These are phyloP conservation scores for Aspergillus eucalypticola DNA, from an alignment of 2,329 filamentous ascomycete species.

Conservation along the genomic window DNA sequence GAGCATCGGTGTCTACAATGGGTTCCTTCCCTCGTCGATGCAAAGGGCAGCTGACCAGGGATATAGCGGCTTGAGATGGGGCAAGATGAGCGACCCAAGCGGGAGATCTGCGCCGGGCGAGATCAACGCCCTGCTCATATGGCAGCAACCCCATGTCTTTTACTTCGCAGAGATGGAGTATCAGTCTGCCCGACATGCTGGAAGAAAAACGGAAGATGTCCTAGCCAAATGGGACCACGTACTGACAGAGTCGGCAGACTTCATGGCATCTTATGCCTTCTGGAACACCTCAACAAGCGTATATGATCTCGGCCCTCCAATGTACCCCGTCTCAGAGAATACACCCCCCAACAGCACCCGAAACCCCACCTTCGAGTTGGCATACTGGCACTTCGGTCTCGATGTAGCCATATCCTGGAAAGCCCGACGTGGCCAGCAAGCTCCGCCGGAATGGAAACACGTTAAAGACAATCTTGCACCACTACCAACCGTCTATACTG, in stretches of 20 bases:
- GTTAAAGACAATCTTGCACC: conserved; percentile 57
- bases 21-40: conserved; percentile 46
- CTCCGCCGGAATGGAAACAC: conserved; percentile 50
- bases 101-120: conserved; percentile 59
- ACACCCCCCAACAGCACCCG: conserved; percentile 58
- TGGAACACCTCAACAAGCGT: conserved; percentile 53
- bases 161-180: conserved; percentile 62
- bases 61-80: conserved; percentile 49
- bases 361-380: conserved; percentile 61
- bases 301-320: conserved; percentile 57
- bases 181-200: conserved; percentile 43
- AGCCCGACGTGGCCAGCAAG: conserved; percentile 45
- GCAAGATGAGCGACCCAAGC: conserved; percentile 60
- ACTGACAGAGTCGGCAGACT: conserved; percentile 56
- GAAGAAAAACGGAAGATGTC: neutral
- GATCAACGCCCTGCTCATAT: conserved; percentile 62
- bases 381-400: conserved; percentile 64
- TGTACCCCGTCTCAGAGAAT: conserved; percentile 59
- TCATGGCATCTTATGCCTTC: conserved; percentile 61
- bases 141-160: conserved; percentile 64
- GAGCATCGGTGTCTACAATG: conserved; percentile 38
- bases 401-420: conserved; percentile 58
- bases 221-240: conserved; percentile 57
- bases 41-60: conserved; percentile 39
- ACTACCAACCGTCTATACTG: conserved; percentile 46